Conservation (phyloP, 2,329 filamentous ascomycete genomes). For the Talaromyces albobiverticillius region DNA sequence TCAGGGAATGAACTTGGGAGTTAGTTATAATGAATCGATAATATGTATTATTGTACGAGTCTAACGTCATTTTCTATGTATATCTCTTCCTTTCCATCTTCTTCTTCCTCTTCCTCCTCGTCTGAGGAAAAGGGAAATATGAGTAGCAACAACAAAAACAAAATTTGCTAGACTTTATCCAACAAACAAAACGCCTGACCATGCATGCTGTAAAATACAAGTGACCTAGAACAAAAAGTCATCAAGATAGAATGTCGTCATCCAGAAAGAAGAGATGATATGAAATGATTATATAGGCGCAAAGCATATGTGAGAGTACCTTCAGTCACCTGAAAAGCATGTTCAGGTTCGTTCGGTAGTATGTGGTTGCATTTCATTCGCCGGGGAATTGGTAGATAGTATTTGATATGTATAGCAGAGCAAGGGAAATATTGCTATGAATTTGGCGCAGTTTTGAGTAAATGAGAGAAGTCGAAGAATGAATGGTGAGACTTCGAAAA, state of each 20-base stretch:
- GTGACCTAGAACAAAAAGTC: background rate
- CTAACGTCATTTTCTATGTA: background rate
- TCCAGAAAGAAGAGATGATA: background rate
- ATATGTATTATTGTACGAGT: background rate
- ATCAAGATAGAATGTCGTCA: background rate
- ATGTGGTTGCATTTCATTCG: background rate
- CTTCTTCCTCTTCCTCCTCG: background rate
- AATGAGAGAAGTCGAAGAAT: too few relatives aligned
- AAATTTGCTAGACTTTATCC: background rate
- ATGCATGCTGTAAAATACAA: conserved; percentile 8
- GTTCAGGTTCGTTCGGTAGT: background rate
- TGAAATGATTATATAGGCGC: background rate
- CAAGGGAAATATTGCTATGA: background rate
- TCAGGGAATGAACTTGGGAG: too few relatives aligned
- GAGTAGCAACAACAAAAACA: background rate
- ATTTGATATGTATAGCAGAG: background rate
- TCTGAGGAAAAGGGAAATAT: background rate
- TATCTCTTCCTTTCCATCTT: background rate
- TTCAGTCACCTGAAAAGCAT: background rate
- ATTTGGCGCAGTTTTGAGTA: background rate
- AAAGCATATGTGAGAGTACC: background rate
- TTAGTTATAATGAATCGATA: background rate
- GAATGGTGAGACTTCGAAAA: background rate
- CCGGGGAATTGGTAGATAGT: background rate
- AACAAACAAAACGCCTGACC: conserved; percentile 11